Conservation (phyloP, 2,329 filamentous ascomycete genomes). For the Stagonosporopsis rhizophila region DNA sequence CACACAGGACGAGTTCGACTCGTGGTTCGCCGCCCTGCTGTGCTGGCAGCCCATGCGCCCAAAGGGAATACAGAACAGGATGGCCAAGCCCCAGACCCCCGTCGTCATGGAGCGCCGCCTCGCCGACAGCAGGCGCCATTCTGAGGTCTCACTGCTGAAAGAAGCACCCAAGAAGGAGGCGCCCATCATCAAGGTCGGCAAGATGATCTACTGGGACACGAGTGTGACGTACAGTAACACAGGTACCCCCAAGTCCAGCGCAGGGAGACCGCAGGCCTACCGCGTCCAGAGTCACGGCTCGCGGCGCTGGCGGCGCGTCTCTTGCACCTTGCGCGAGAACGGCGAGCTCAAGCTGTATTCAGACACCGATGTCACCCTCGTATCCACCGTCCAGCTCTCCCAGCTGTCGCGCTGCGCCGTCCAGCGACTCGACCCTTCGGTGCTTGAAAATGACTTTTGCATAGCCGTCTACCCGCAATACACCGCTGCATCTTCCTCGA, state of each 20-base stretch:
- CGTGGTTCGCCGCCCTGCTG: constrained; percentile 80
- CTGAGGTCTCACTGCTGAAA: constrained; percentile 63
- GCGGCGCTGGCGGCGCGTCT: constrained; percentile 84
- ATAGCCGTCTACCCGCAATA: constrained; percentile 97
- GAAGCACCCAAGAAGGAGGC: constrained; percentile 72
- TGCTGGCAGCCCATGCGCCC: constrained; percentile 81
- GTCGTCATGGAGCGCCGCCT: constrained; percentile 46
- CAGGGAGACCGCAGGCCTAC: constrained; percentile 59
- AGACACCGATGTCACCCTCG: constrained; percentile 79
- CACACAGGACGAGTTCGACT: constrained; percentile 71
- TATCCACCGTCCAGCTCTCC: constrained; percentile 85
- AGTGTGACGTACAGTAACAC: constrained; percentile 59
- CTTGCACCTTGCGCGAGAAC: constrained; percentile 92
- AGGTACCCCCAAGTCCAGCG: constrained; percentile 42
- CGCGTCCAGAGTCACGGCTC: constrained; percentile 64
- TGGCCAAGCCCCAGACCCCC: constrained; percentile 58
- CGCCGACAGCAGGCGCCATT: constrained; percentile 55
- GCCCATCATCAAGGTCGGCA: constrained; percentile 86
- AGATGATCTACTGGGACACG: constrained; percentile 74
- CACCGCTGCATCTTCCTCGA: constrained; percentile 72
- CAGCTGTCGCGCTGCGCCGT: constrained; percentile 89
- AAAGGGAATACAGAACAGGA: constrained; percentile 61
- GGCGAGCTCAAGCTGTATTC: constrained; percentile 91
- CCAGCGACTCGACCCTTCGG: constrained; percentile 87
- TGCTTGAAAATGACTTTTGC: constrained; percentile 91